Percentiles rank a stretch among this genome's conserved stretches.
Conservation (phyloP, 495 filamentous ascomycete species). For the Penicillium arizonense region DNA sequence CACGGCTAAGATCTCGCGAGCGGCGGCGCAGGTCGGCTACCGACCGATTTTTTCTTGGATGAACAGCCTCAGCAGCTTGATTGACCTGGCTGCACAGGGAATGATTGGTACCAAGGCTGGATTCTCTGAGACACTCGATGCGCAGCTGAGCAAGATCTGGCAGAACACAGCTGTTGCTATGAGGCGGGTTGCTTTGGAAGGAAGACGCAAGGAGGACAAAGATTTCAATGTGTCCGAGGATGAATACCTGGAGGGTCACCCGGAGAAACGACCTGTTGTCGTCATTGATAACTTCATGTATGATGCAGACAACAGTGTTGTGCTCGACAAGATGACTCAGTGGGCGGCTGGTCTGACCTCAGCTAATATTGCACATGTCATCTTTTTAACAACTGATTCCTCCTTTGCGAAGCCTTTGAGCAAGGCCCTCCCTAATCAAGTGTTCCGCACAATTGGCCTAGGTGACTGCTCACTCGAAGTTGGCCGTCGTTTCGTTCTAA, state of each 20-base stretch:
- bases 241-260: conserved; percentile 88
- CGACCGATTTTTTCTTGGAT: conserved; percentile 93
- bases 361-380: conserved; percentile 90
- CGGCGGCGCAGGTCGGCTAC: conserved; percentile 85
- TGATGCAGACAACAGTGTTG: conserved; percentile 64
- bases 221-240: conserved; percentile 75
- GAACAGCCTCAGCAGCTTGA: conserved; percentile 87
- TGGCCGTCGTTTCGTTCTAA: conserved; percentile 86
- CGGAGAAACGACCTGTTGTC: conserved; percentile 78
- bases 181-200: conserved; percentile 68
- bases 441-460: conserved; percentile 81
- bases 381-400: conserved; percentile 92
- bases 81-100: conserved; percentile 90
- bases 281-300: conserved; percentile 94
- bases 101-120: conserved; percentile 93
- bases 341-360: conserved; percentile 89
- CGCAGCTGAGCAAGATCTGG: conserved; percentile 87
- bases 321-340: conserved; percentile 88
- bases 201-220: conserved; percentile 65
- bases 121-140: conserved; percentile 91
- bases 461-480: conserved; percentile 83
- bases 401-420: conserved; percentile 85
- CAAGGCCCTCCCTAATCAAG: conserved; percentile 84
- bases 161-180: conserved; percentile 82
- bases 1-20: conserved; percentile 77